Percentiles rank a stretch among this genome's conserved stretches.
Conservation (phyloP, 1,284 basidiomycete species). For the Fomitopsis palustris region DNA sequence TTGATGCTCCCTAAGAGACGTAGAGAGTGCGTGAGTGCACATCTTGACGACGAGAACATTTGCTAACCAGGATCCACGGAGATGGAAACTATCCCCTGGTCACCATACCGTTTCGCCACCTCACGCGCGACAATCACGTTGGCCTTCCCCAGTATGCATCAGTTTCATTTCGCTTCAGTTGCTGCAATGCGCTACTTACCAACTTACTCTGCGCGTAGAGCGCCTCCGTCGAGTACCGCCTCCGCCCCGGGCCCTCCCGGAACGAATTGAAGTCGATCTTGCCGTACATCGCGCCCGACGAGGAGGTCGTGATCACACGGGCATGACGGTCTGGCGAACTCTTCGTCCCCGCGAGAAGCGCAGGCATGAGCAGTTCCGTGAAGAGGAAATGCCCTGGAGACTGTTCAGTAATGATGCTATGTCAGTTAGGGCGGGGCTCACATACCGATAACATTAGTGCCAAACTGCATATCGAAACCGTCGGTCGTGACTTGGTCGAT, state of each 20-base stretch:
- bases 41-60: neutral
- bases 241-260: neutral
- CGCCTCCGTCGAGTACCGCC: neutral
- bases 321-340: constrained; percentile 15
- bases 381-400: constrained; percentile 15
- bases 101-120: constrained; percentile 1
- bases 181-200: neutral
- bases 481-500: constrained; percentile 42
- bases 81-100: neutral
- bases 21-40: neutral
- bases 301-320: constrained; percentile 16
- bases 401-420: neutral
- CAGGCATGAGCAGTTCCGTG: constrained; percentile 16
- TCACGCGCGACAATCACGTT: neutral
- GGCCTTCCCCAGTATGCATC: neutral
- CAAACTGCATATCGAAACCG: constrained; percentile 57
- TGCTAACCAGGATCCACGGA: constrained; percentile 1
- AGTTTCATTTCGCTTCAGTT: neutral
- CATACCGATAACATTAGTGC: constrained; percentile 48
- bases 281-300: constrained; percentile 5
- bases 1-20: constrained; percentile 24
- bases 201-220: constrained; percentile 6
- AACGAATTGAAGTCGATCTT: neutral
- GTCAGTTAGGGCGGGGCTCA: neutral
- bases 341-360: constrained; percentile 11